Evolutionary conservation across 352 stramenopile species (phyloP).

Genomic region (Globisporangium camurandrum): DNA sequence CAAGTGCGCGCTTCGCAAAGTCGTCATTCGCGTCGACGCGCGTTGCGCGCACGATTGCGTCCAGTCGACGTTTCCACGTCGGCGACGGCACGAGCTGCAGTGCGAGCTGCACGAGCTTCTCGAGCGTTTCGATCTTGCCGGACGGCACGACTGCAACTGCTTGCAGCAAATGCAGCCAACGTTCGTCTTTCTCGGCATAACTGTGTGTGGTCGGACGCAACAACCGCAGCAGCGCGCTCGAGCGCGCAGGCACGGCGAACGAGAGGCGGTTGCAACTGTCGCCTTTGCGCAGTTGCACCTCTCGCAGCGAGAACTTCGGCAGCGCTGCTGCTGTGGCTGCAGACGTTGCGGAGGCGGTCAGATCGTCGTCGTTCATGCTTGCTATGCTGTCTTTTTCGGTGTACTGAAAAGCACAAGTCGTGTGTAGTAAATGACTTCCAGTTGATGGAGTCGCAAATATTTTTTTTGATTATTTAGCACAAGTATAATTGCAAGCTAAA

Average conservation of each 20-base stretch:
- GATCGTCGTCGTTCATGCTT: background rate
- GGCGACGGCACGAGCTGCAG: conserved; percentile 36
- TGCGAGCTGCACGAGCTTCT: conserved; percentile 34
- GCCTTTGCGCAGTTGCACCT: conserved; percentile 43
- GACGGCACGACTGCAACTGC: conserved; percentile 53
- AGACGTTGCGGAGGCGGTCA: background rate
- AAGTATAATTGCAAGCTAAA: too few relatives aligned
- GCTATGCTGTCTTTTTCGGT: conserved; percentile 1
- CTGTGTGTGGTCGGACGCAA: conserved; percentile 28
- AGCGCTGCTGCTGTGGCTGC: conserved; percentile 11
- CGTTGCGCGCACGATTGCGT: conserved; percentile 19
- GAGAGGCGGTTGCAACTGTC: conserved; percentile 46
- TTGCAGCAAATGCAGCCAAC: conserved; percentile 69
- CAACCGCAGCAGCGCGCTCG: conserved; percentile 54
- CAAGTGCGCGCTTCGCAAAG: conserved; percentile 27
- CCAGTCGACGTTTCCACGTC: conserved; percentile 20
- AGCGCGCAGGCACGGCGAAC: conserved; percentile 38
- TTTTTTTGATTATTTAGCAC: too few relatives aligned
- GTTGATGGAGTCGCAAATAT: too few relatives aligned
- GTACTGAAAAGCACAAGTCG: too few relatives aligned
- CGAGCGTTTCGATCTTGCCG: conserved; percentile 40
- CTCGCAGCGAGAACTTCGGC: conserved; percentile 42
- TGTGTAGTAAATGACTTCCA: too few relatives aligned
- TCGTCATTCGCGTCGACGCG: conserved; percentile 9
- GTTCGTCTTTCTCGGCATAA: conserved; percentile 56